Base-by-base conservation (phyloP, 1,284 basidiomycete species). In the Paramarasmius palmivorus region DNA sequence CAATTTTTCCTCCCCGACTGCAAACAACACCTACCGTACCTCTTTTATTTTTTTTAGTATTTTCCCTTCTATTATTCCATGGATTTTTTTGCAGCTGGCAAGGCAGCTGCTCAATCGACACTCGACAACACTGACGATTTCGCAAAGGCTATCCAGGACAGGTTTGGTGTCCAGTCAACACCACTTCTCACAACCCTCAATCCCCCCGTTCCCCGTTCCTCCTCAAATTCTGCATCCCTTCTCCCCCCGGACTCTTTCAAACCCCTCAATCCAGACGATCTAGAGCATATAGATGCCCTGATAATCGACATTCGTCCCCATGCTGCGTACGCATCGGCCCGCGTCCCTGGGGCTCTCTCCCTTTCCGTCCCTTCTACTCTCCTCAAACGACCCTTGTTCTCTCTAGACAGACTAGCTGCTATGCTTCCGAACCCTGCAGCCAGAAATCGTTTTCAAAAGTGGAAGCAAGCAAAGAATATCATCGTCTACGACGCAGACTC, bases 291-390 rank as follows among this genome's bases (percentile, higher is more conserved):
- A 5, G 52, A 59, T 39, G 66, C 68, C 8, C 74, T 79, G 56
- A 61, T 97, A 57, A 78, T 98, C 70, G 95, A 98, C 72, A 89
- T 98, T 53, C 86, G 95, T 0, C 86, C 94, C 1, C 90, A 92
- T 67, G 87, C 86, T 10, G 81, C 88, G 5, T 89, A 84, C 65
- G 70, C 81, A 1, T 66, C 77, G 14, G 86, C 85, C 10, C 87
- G 93, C 49, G 61, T 95, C 26, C 79, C 79, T 26, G 64, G 73
- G 39, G 88, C 95, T n/a, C 77, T 97, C 57, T 93, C 93, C 39
- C 82, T 98, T 54, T 93, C 92, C 44, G 91, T 97, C 4, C 95
- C 95, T 0, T 95, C 94, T 3, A 98, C 95, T 0, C 84, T 98
- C 23, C 87, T 99, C 64, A 93, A 93, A 57, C 86, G 94, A 0